Percentiles rank a stretch among this genome's conserved stretches.
phyloP scores from a whole-genome alignment of 805 yeast genomes.

The Soucietia sequanensis region DNA sequence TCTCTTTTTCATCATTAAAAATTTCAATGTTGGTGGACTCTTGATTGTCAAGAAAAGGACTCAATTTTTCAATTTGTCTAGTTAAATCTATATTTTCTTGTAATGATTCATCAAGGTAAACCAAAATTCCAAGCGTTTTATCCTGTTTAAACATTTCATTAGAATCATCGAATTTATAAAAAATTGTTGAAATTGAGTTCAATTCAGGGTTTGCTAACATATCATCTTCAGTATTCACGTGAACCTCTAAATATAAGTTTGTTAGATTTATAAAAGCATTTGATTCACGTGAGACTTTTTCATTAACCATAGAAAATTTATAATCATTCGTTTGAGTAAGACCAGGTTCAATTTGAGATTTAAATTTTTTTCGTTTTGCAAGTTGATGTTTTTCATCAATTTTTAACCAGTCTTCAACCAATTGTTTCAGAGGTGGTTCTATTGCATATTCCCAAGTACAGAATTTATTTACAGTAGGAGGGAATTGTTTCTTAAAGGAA shows the following conservation, averaged over 20 bases:
- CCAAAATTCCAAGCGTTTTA: slow-evolving; percentile 14
- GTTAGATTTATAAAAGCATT: slow-evolving; percentile 49
- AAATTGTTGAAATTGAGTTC: slow-evolving; percentile 59
- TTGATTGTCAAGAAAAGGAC: slow-evolving; percentile 1
- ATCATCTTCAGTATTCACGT: slow-evolving; percentile 48
- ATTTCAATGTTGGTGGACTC: slow-evolving; percentile 11
- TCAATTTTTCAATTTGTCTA: slow-evolving; percentile 1
- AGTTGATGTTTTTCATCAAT: slow-evolving; percentile 10
- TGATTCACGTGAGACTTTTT: slow-evolving; percentile 32
- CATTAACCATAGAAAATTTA: slow-evolving; percentile 36
- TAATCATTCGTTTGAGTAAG: slow-evolving; percentile 40
- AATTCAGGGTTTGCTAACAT: slow-evolving; percentile 59
- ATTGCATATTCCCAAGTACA: slow-evolving; percentile 44
- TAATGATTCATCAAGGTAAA: slow-evolving; percentile 22
- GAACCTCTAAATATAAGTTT: slow-evolving; percentile 66
- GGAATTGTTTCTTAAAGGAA: not conserved
- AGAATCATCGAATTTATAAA: slow-evolving; percentile 58
- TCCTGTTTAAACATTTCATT: slow-evolving; percentile 13
- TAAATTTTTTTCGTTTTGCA: slow-evolving; percentile 13
- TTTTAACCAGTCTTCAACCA: slow-evolving; percentile 35
- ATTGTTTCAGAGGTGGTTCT: slow-evolving; percentile 47
- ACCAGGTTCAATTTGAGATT: slow-evolving; percentile 54
- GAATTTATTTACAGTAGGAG: not conserved
- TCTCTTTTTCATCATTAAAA: slow-evolving; percentile 54
- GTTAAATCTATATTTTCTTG: not conserved